These are phyloP conservation scores for Metschnikowia matae DNA, from an alignment of 805 yeast genomes.

Conservation along the genomic window DNA sequence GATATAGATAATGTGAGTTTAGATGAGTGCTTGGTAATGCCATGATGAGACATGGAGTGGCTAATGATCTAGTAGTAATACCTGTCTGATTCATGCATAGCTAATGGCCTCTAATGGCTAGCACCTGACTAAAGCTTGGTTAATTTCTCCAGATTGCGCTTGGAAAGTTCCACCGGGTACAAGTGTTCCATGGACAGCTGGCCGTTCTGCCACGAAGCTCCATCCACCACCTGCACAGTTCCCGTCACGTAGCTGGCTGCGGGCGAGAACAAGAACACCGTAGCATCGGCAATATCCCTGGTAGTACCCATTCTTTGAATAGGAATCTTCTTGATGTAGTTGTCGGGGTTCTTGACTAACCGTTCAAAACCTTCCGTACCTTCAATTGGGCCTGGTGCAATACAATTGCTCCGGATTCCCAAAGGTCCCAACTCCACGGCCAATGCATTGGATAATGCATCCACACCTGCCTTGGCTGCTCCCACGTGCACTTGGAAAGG, in stretches of 20 bases:
- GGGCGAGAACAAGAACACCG: conserved; percentile 26
- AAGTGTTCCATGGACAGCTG: conserved; percentile 15
- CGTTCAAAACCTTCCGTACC: conserved; percentile 28
- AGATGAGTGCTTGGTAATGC: too few species aligned
- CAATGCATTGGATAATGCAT: conserved; percentile 27
- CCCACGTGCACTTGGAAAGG: conserved; percentile 35
- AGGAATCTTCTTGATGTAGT: conserved; percentile 17
- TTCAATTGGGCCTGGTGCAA: conserved; percentile 27
- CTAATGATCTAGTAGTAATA: too few species aligned
- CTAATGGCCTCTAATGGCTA: too few species aligned
- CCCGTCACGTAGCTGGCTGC: conserved; percentile 27
- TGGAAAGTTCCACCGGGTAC: conserved; percentile 31
- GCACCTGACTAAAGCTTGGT: conserved; percentile 9
- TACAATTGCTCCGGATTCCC: conserved; percentile 26
- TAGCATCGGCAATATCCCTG: conserved; percentile 28
- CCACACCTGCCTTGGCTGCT: conserved; percentile 31
- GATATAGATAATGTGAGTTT: too few species aligned
- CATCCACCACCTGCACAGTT: conserved; percentile 26
- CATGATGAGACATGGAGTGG: too few species aligned
- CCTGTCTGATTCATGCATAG: too few species aligned
- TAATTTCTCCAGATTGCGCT: conserved; percentile 14
- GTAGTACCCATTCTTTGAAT: conserved; percentile 25
- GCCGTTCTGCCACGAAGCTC: conserved; percentile 27
- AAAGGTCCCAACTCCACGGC: conserved; percentile 30
- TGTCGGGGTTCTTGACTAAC: conserved; percentile 16